These are phyloP conservation scores for Acorus calamus DNA, from an alignment of 106 monocot species.

Conservation along the genomic window DNA sequence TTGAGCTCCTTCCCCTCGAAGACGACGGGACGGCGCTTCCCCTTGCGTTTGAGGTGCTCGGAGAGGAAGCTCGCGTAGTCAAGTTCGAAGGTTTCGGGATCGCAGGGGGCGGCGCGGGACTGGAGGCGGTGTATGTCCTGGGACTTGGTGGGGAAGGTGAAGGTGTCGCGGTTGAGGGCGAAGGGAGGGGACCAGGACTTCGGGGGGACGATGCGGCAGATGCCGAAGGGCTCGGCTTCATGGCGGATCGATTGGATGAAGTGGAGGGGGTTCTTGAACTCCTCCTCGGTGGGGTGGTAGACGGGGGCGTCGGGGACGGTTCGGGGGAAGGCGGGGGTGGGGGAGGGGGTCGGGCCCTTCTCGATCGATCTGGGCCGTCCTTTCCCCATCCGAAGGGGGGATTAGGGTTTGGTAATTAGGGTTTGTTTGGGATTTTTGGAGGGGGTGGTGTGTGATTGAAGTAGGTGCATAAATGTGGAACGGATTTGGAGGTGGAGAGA, in stretches of 20 bases:
- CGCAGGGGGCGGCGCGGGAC: slow-evolving; percentile 53
- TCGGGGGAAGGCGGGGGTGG: neutral
- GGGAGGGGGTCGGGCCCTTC: slow-evolving; percentile 11
- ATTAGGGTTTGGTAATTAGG: neutral
- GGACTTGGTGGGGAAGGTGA: slow-evolving; percentile 62
- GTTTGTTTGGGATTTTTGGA: too few relatives aligned
- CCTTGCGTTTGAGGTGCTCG: slow-evolving; percentile 21
- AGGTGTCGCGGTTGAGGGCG: slow-evolving; percentile 21
- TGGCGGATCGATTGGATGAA: slow-evolving; percentile 58
- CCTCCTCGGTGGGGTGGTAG: slow-evolving; percentile 49
- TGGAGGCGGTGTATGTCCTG: slow-evolving; percentile 65
- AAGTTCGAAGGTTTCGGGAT: slow-evolving; percentile 52
- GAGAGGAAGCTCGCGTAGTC: slow-evolving; percentile 50
- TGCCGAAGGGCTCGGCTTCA: slow-evolving; percentile 56
- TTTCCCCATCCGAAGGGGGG: slow-evolving; percentile 14
- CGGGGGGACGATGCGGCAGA: slow-evolving; percentile 76
- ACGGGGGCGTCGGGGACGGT: slow-evolving; percentile 36
- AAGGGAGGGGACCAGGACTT: slow-evolving; percentile 59
- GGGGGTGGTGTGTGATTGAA: too few relatives aligned
- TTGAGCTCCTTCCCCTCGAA: slow-evolving; percentile 52
- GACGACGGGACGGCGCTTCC: slow-evolving; percentile 11
- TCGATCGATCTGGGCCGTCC: slow-evolving; percentile 25
- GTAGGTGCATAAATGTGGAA: too few relatives aligned
- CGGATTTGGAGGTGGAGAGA: too few relatives aligned
- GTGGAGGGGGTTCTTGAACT: slow-evolving; percentile 51